Evolutionary conservation across 2,329 filamentous ascomycete genomes (phyloP), one percentile per base, ranked within the genome.

Genomic region (Fusarium sarcochroum): DNA sequence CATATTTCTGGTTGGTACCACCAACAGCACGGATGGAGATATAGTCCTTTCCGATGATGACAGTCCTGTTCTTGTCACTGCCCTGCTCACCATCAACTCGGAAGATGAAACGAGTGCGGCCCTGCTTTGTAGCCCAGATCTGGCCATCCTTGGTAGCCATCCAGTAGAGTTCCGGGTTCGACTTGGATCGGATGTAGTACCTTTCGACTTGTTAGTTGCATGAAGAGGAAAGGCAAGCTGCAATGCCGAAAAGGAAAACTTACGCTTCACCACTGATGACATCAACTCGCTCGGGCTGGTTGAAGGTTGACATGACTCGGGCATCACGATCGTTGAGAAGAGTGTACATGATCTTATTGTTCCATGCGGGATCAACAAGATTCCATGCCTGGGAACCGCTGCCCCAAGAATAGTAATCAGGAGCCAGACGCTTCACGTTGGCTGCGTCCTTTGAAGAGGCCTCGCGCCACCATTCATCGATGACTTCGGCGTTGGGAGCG

Each of bases 131-230:
- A 1, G 56, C 42, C 34, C 32, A 56, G 38, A 56, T 20, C 38
- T 49, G 20, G 3, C 38, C 44, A 1, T 44, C 20, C 30, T 47
- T 60, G 3, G 34, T 56, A 1, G 27, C 27, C 27, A 54, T n/a
- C 59, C 57, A 56, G 14, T 62, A 63, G 2, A 48, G 17, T 13
- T 56, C 46, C 1, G 44, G 49, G 45, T 30, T 63, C 0, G 42
- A 46, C n/a, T 63, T 63, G n/a, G 57, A 63, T 2, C 57, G 49
- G 18, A 62, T 62, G 18, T 56, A 62, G 34, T 50, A 56, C 3
- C 49, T 63, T 3, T n/a, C 6, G 17, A 7, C 10, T 23, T 13
- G 20, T 4, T 18, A 49, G 34, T 15, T 7, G 20, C 14, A 23
- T 11, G 14, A 6, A 9, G 13, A 17, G 20, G n/a, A 15, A n/a